These are phyloP conservation scores for Ophiosphaerella korrae DNA, from an alignment of 2,329 filamentous ascomycete species.

Conservation along the genomic window DNA sequence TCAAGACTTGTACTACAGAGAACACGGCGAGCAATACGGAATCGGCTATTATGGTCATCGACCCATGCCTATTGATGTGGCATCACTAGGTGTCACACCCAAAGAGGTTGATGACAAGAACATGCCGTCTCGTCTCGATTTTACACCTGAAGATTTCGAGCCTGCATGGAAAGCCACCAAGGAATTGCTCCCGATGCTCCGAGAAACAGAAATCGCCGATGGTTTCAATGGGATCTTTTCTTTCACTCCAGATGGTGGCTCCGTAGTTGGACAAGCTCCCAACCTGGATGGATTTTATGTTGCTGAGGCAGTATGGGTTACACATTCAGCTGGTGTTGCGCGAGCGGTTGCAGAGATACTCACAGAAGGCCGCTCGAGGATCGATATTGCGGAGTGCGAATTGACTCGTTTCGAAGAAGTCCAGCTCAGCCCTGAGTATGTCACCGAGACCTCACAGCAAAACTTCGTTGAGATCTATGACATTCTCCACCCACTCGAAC, in stretches of 20 bases:
- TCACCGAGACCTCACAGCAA: constrained; percentile 63
- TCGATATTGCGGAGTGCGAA: constrained; percentile 65
- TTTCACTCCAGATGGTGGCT: constrained; percentile 68
- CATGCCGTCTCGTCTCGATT: constrained; percentile 67
- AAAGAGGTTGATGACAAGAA: constrained; percentile 61
- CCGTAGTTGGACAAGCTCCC: constrained; percentile 63
- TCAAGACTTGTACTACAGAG: constrained; percentile 67
- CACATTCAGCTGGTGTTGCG: constrained; percentile 67
- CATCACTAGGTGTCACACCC: constrained; percentile 59
- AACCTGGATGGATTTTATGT: constrained; percentile 66
- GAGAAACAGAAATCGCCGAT: constrained; percentile 58
- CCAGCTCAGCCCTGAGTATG: constrained; percentile 61
- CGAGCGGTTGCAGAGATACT: constrained; percentile 64
- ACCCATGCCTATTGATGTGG: constrained; percentile 64
- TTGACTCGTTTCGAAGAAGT: constrained; percentile 66
- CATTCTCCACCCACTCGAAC: constrained; percentile 66
- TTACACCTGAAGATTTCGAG: constrained; percentile 65
- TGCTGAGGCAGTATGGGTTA: constrained; percentile 70
- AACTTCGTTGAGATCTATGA: constrained; percentile 70
- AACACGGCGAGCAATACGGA: constrained; percentile 66
- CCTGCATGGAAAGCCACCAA: constrained; percentile 64
- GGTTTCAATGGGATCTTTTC: constrained; percentile 72
- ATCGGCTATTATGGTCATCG: constrained; percentile 69
- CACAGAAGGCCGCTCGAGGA: constrained; percentile 59
- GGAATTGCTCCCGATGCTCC: constrained; percentile 60